These are phyloP conservation scores for Aureobasidium sp. DNA, from an alignment of 2,329 filamentous ascomycete genomes.

Conservation along the genomic window DNA sequence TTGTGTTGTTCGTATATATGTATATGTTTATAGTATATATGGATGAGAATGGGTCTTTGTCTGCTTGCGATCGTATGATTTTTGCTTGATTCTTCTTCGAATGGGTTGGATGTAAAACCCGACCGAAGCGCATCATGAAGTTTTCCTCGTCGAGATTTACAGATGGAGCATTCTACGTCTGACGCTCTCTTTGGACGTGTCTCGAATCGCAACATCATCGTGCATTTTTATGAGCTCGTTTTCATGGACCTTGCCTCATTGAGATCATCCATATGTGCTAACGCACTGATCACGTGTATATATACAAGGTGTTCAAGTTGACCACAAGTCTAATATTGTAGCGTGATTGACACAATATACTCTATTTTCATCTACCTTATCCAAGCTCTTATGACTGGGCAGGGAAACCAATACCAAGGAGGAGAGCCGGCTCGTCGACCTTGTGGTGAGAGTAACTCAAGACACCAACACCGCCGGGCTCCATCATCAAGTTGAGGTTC, in stretches of 20 bases:
- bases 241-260: too few relatives aligned
- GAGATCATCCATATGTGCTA: too few relatives aligned
- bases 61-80: neutral
- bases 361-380: neutral
- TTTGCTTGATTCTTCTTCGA: neutral
- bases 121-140: neutral
- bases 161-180: neutral
- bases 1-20: neutral
- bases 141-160: neutral
- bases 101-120: neutral
- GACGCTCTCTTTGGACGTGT: neutral
- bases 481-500: conserved; percentile 71
- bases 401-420: conserved; percentile 33
- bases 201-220: neutral
- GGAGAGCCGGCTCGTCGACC: conserved; percentile 44
- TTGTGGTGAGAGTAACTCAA: conserved; percentile 46
- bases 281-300: too few relatives aligned
- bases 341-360: neutral
- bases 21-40: neutral
- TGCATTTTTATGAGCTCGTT: neutral
- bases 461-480: conserved; percentile 51
- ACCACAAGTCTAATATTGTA: neutral
- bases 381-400: neutral
- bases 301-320: neutral
- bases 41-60: neutral